Percentiles rank a stretch among this genome's conserved stretches.
These are phyloP conservation scores for Diaporthe caulivora DNA, from an alignment of 2,329 filamentous ascomycete species.

Conservation along the genomic window DNA sequence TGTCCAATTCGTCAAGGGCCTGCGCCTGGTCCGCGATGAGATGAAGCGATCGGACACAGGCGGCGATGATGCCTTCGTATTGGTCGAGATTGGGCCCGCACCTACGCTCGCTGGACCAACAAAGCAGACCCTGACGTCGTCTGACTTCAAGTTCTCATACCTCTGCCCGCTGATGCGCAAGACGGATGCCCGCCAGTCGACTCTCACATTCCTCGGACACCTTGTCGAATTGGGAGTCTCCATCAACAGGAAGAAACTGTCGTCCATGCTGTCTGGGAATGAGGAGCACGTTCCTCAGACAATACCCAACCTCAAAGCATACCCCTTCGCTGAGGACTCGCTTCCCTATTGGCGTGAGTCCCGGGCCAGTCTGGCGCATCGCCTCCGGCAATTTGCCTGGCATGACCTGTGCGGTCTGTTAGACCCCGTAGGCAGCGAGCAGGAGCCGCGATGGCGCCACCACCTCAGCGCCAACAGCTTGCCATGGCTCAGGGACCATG, in stretches of 20 bases:
- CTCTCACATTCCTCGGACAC: background rate
- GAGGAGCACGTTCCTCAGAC: background rate
- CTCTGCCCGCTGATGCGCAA: background rate
- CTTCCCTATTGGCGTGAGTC: slow-evolving; percentile 20
- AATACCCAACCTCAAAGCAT: slow-evolving; percentile 34
- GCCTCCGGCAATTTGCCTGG: slow-evolving; percentile 45
- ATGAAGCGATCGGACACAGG: background rate
- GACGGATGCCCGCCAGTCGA: background rate
- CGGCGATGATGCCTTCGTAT: slow-evolving; percentile 17
- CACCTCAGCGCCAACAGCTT: slow-evolving; percentile 44
- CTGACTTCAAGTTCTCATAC: slow-evolving; percentile 11
- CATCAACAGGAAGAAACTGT: slow-evolving; percentile 7
- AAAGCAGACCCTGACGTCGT: slow-evolving; percentile 39
- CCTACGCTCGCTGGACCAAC: slow-evolving; percentile 43
- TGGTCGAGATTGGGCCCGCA: slow-evolving; percentile 47
- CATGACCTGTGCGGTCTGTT: slow-evolving; percentile 43
- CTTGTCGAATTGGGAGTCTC: slow-evolving; percentile 7
- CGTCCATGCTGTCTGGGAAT: background rate
- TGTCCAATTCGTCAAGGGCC: slow-evolving; percentile 44
- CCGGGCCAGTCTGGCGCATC: slow-evolving; percentile 50
- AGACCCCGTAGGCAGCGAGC: background rate
- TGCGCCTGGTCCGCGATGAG: slow-evolving; percentile 37
- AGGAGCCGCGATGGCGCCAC: slow-evolving; percentile 27
- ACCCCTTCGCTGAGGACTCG: slow-evolving; percentile 37
- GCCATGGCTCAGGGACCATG: slow-evolving; percentile 63